phyloP scores from a whole-genome alignment of 2,329 filamentous ascomycete genomes.

The Aspergillus awamori region DNA sequence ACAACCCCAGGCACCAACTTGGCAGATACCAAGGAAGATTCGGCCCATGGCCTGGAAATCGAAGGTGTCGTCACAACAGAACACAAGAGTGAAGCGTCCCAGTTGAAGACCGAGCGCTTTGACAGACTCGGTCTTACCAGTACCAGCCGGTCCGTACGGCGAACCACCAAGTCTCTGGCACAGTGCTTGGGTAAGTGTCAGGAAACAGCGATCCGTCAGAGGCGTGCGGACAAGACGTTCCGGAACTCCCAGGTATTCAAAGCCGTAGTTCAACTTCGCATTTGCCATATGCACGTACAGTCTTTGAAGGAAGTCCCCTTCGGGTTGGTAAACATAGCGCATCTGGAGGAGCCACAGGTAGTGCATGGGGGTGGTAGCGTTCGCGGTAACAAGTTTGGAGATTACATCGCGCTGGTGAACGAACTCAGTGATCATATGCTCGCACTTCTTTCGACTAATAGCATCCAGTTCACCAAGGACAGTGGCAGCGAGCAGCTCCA shows the following conservation, averaged over 20 bases:
- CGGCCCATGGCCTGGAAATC: slow-evolving; percentile 99
- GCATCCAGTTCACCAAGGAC: slow-evolving; percentile 87
- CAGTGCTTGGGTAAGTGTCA: slow-evolving; percentile 93
- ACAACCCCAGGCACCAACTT: slow-evolving; percentile 98
- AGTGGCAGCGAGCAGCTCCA: slow-evolving; percentile 82
- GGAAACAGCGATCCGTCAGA: slow-evolving; percentile 95
- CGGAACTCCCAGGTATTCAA: slow-evolving; percentile 95
- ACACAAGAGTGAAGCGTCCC: slow-evolving; percentile 95
- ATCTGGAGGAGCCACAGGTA: slow-evolving; percentile 95
- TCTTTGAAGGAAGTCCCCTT: slow-evolving; percentile 79
- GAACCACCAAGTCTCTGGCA: slow-evolving; percentile 95
- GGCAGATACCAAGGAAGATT: slow-evolving; percentile 98
- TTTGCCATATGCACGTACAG: slow-evolving; percentile 96
- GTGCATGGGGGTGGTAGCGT: slow-evolving; percentile 75
- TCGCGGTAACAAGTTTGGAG: slow-evolving; percentile 76
- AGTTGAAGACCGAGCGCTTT: slow-evolving; percentile 96
- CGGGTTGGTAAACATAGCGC: slow-evolving; percentile 86
- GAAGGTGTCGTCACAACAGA: slow-evolving; percentile 99
- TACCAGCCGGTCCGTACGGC: slow-evolving; percentile 95
- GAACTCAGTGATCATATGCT: slow-evolving; percentile 97
- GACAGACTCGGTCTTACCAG: slow-evolving; percentile 98
- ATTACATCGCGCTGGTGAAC: slow-evolving; percentile 96
- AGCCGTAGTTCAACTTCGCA: slow-evolving; percentile 91
- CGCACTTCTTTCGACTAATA: slow-evolving; percentile 91
- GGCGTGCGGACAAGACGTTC: slow-evolving; percentile 96